Evolutionary conservation across 2,329 filamentous ascomycete species (phyloP).

Genomic region (Colletotrichum somersetense): DNA sequence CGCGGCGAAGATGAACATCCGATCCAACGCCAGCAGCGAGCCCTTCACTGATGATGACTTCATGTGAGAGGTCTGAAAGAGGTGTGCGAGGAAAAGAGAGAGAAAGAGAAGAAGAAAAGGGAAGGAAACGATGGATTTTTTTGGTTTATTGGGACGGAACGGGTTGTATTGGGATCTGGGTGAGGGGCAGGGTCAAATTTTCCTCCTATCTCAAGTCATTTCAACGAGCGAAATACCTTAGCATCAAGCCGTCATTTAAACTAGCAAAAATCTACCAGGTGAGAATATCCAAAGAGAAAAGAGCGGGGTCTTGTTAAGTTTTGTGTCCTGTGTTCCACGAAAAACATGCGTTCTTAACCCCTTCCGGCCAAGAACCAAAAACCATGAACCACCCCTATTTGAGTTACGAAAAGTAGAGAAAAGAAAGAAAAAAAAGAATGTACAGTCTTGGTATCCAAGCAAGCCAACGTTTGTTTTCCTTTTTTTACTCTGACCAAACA

Average conservation of each 20-base stretch:
- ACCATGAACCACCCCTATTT: background rate
- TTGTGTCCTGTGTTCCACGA: constrained; percentile 33
- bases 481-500: background rate
- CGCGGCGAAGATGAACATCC: constrained; percentile 57
- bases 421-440: constrained; percentile 1
- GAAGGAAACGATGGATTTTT: no score
- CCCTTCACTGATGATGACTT: constrained; percentile 59
- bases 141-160: background rate
- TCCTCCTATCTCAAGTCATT: background rate
- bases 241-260: background rate
- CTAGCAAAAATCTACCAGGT: background rate
- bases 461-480: no score
- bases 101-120: background rate
- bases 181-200: background rate
- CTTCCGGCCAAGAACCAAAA: constrained; percentile 7
- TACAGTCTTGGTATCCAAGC: background rate
- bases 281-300: constrained; percentile 5
- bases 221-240: background rate
- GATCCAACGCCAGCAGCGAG: constrained; percentile 45
- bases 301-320: constrained; percentile 8
- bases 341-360: constrained; percentile 9
- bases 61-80: constrained; percentile 48
- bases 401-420: background rate
- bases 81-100: background rate
- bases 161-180: background rate